Conservation (phyloP, 2,329 filamentous ascomycete species). For the Ampelomyces quisqualis region DNA sequence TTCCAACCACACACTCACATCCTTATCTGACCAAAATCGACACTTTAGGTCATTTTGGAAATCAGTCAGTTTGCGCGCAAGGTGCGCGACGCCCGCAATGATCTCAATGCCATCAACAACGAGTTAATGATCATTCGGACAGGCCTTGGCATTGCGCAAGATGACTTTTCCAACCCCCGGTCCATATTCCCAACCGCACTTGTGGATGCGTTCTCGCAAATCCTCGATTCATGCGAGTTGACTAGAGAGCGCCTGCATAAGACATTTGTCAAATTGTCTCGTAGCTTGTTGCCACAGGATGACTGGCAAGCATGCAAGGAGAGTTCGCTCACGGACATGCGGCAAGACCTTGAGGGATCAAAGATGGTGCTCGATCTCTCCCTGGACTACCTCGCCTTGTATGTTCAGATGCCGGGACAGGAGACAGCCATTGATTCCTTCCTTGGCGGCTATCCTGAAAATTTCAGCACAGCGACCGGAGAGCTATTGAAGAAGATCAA, state of each 20-base stretch:
- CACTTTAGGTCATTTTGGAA: conserved; percentile 30
- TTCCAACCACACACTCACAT: conserved; percentile 7
- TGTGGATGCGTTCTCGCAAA: conserved; percentile 29
- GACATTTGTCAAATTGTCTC: conserved; percentile 30
- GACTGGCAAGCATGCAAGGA: conserved; percentile 25
- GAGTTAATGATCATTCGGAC: conserved; percentile 37
- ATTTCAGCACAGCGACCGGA: conserved; percentile 19
- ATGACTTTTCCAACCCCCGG: conserved; percentile 29
- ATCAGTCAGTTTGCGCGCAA: conserved; percentile 34
- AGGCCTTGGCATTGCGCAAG: conserved; percentile 34
- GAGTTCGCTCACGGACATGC: conserved; percentile 17
- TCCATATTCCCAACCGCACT: conserved; percentile 23
- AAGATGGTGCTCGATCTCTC: conserved; percentile 32
- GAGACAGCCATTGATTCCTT: conserved; percentile 24
- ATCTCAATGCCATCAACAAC: conserved; percentile 35
- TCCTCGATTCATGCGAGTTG: conserved; percentile 32
- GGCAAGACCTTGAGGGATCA: conserved; percentile 30
- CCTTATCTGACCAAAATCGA: conserved; percentile 14
- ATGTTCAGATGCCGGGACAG: conserved; percentile 23
- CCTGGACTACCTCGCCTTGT: conserved; percentile 35
- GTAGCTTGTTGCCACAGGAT: conserved; percentile 21
- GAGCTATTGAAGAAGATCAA: conserved; percentile 29
- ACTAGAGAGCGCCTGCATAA: conserved; percentile 34
- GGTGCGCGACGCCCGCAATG: conserved; percentile 34
- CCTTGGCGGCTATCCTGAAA: conserved; percentile 17